A percentile compares a stretch with the other conserved stretches of the same genome.
These are phyloP conservation scores for Peronospora farinosa DNA, from an alignment of 352 stramenopile genomes.

Conservation along the genomic window DNA sequence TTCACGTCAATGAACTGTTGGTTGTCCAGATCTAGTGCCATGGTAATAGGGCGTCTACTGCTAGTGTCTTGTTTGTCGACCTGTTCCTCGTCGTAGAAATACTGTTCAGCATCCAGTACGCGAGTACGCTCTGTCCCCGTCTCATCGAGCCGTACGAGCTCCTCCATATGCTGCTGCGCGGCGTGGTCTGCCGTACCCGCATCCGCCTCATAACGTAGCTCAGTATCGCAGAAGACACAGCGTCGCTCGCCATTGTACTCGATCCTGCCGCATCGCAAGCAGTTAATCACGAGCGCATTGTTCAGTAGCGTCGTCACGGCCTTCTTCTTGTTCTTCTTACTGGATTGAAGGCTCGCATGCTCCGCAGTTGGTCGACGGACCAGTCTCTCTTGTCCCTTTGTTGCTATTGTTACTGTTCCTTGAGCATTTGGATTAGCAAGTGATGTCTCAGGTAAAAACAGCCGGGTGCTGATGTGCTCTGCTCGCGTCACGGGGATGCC, in stretches of 20 bases:
- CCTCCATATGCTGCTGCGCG: slow-evolving; percentile 50
- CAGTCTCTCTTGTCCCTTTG: slow-evolving; percentile 25
- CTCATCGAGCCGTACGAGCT: slow-evolving; percentile 45
- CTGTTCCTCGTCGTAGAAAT: slow-evolving; percentile 32
- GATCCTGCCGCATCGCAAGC: slow-evolving; percentile 56
- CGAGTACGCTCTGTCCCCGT: slow-evolving; percentile 37
- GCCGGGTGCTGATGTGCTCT: slow-evolving; percentile 38
- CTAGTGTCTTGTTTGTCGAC: slow-evolving; percentile 7
- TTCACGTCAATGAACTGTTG: slow-evolving; percentile 33
- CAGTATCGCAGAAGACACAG: slow-evolving; percentile 51
- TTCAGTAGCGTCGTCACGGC: slow-evolving; percentile 28
- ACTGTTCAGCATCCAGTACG: slow-evolving; percentile 41
- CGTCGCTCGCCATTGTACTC: slow-evolving; percentile 50
- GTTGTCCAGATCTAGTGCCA: slow-evolving; percentile 47
- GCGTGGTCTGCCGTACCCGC: slow-evolving; percentile 25
- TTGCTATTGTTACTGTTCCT: neutral
- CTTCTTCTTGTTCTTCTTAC: slow-evolving; percentile 38
- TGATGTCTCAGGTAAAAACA: slow-evolving; percentile 29
- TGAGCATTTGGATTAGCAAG: neutral
- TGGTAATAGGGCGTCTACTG: slow-evolving; percentile 25
- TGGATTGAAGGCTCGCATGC: slow-evolving; percentile 47
- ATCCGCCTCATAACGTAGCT: slow-evolving; percentile 50
- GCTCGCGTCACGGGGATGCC: slow-evolving; percentile 43
- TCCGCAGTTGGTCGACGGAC: slow-evolving; percentile 31
- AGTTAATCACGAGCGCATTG: slow-evolving; percentile 63